Base-by-base conservation (phyloP, 2,329 filamentous ascomycete genomes). In the Cercospora citrullina region DNA sequence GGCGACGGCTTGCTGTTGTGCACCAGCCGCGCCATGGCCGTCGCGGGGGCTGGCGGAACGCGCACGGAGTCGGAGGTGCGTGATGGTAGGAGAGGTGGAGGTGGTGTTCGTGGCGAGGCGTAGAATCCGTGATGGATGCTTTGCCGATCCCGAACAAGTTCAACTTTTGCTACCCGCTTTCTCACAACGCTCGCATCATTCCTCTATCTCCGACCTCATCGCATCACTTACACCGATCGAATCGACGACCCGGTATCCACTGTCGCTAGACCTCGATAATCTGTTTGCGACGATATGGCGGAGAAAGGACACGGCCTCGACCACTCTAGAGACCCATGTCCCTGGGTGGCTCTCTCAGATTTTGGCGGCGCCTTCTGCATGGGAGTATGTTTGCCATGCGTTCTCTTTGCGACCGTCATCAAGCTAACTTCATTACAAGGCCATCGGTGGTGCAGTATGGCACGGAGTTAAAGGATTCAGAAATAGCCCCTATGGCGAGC, bases 301-400 rank as follows among this genome's bases (percentile, higher is more conserved):
- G 73, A 75, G 63, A 60, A 68, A 64, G 70, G 71, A 18, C 76
- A 77, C 68, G 76, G 76, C 63, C 72, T 97, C 91, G 94, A 99
- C 89, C 95, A 98, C 86, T 91, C 92, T 72, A 88, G 95, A 84
- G 95, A 98, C 82, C 95, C 95, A 71, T 98, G 95, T 83, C 95
- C 95, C 66, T 98, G 91, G 90, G 94, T 98, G 78, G 91, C 95
- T 73, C 87, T 98, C 74, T 97, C 94, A 83, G 95, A 99, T 84
- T 98, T 98, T 80, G 95, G 95, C 71, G 95, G 95, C 83, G 95
- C 94, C 67, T 97, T 98, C 78, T 90, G 88, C 79, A 98, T 97
- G 94, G 94, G 94, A 76, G 93, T 95, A 91, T 73, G 91, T 71
- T n/a, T 48, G 6, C 5, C 61, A 26, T 16, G 42, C 21, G 48